Evolutionary conservation across 2,329 filamentous ascomycete genomes (phyloP).

Genomic region (Magnaporthales sp.): DNA sequence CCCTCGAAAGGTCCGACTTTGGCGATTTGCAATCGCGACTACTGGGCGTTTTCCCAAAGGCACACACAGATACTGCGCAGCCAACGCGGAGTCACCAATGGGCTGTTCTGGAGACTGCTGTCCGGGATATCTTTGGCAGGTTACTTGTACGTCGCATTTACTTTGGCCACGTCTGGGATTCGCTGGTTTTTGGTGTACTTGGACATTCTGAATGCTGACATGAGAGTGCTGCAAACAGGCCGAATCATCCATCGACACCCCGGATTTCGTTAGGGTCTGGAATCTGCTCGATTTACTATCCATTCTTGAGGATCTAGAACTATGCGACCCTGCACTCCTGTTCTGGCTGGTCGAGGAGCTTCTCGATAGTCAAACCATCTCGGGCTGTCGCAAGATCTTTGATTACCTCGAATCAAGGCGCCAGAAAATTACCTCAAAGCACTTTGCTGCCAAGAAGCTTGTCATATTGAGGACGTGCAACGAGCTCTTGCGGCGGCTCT

Average conservation of each 20-base stretch:
- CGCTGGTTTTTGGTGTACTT: too few species aligned
- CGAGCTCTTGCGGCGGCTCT: slow-evolving; percentile 84
- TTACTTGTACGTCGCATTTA: slow-evolving; percentile 53
- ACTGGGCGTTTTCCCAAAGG: slow-evolving; percentile 30
- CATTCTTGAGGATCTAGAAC: slow-evolving; percentile 74
- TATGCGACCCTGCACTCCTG: slow-evolving; percentile 68
- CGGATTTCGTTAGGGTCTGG: slow-evolving; percentile 79
- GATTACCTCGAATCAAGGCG: slow-evolving; percentile 91
- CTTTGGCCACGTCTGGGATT: background rate
- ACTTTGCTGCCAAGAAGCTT: slow-evolving; percentile 76
- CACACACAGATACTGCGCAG: slow-evolving; percentile 15
- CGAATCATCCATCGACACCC: slow-evolving; percentile 64
- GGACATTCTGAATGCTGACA: background rate
- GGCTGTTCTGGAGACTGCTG: slow-evolving; percentile 74
- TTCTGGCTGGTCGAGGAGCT: slow-evolving; percentile 93
- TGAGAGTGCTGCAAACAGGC: slow-evolving; percentile 40
- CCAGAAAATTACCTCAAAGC: slow-evolving; percentile 73
- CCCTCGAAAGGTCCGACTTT: slow-evolving; percentile 62
- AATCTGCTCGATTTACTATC: slow-evolving; percentile 89
- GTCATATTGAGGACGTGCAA: slow-evolving; percentile 93
- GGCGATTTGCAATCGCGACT: slow-evolving; percentile 34
- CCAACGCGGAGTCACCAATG: slow-evolving; percentile 41
- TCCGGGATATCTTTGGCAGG: slow-evolving; percentile 70
- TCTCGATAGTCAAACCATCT: slow-evolving; percentile 89
- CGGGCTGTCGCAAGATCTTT: slow-evolving; percentile 84